phyloP scores from a whole-genome alignment of 805 yeast species.

The Debaryomyces prosopidis region DNA sequence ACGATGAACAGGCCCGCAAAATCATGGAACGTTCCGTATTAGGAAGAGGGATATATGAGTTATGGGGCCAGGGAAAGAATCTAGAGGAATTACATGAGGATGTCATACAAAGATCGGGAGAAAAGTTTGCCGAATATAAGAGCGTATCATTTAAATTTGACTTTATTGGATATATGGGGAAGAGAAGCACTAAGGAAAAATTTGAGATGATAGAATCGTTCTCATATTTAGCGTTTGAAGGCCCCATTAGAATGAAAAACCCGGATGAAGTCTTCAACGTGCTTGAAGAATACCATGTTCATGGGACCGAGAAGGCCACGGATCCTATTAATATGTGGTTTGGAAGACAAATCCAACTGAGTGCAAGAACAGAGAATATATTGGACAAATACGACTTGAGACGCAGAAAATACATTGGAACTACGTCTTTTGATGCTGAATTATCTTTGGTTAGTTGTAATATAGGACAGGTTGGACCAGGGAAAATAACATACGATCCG shows the following conservation, averaged over 20 bases:
- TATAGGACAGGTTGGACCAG: constrained; percentile 69
- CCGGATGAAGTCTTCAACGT: constrained; percentile 73
- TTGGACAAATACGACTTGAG: constrained; percentile 80
- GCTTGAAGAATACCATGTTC: constrained; percentile 66
- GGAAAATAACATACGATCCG: constrained; percentile 83
- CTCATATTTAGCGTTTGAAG: constrained; percentile 66
- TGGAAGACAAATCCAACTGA: constrained; percentile 66
- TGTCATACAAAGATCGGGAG: constrained; percentile 34
- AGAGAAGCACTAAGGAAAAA: constrained; percentile 50
- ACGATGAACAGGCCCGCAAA: constrained; percentile 65
- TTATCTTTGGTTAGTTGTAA: constrained; percentile 85
- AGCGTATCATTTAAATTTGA: constrained; percentile 75
- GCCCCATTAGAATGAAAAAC: constrained; percentile 73
- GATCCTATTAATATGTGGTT: constrained; percentile 64
- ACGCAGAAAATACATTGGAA: constrained; percentile 85
- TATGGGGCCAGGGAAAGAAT: constrained; percentile 72
- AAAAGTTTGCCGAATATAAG: constrained; percentile 39
- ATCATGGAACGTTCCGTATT: constrained; percentile 70
- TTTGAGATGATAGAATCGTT: constrained; percentile 71
- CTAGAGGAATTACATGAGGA: constrained; percentile 58
- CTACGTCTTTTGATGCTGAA: constrained; percentile 96
- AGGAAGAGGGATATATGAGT: constrained; percentile 74
- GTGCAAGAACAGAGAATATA: constrained; percentile 62
- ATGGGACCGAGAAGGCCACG: constrained; percentile 47
- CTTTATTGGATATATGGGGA: constrained; percentile 73